Conservation (phyloP, 345 rosid genomes). For the Moricandia moricandioides region DNA sequence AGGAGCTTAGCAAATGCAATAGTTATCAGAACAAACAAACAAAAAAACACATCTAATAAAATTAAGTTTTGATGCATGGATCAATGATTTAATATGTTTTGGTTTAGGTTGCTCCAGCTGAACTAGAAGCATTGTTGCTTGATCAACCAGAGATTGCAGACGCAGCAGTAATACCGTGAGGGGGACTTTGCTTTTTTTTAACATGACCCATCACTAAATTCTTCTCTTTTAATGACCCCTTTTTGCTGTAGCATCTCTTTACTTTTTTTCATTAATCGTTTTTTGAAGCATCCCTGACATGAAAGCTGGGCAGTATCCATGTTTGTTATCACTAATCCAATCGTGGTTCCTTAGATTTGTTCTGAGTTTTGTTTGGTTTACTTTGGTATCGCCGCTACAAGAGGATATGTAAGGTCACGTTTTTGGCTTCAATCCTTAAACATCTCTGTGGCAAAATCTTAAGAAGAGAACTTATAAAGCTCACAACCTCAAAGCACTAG, state of each 20-base stretch:
- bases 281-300: constrained; percentile 31
- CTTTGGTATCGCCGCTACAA: constrained; percentile 41
- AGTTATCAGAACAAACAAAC: constrained; percentile 55
- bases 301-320: constrained; percentile 35
- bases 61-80: background rate
- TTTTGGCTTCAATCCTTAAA: constrained; percentile 63
- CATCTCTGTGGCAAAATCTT: constrained; percentile 78
- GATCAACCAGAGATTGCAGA: constrained; percentile 49
- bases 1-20: constrained; percentile 91
- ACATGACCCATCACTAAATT: constrained; percentile 1
- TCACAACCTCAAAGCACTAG: constrained; percentile 43
- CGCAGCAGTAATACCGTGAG: constrained; percentile 54
- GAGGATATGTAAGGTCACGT: constrained; percentile 65
- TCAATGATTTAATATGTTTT: background rate
- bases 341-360: background rate
- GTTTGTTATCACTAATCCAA: background rate
- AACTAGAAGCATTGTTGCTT: constrained; percentile 47
- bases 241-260: background rate
- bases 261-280: background rate
- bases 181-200: background rate
- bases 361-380: background rate
- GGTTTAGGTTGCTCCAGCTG: constrained; percentile 57
- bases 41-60: background rate
- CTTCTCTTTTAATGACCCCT: background rate
- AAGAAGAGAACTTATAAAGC: constrained; percentile 72